Percentiles rank a stretch among this genome's conserved stretches.
These are phyloP conservation scores for Fomitopsis serialis DNA, from an alignment of 768 basidiomycete genomes.

Conservation along the genomic window DNA sequence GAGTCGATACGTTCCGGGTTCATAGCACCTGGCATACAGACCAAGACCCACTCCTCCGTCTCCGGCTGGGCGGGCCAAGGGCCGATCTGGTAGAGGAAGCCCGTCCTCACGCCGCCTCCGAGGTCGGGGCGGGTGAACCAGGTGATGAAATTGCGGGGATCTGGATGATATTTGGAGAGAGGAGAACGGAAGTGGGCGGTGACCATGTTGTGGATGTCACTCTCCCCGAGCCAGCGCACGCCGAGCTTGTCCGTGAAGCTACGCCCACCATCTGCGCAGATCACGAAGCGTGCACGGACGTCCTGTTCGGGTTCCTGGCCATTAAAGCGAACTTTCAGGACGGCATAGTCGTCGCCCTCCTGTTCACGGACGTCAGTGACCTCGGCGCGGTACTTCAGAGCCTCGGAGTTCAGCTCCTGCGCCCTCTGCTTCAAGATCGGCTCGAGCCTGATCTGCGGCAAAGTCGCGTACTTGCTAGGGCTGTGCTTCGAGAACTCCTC, in stretches of 20 bases:
- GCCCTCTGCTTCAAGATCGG: not conserved
- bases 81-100: not conserved
- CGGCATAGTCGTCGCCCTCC: not conserved
- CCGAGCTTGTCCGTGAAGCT: not conserved
- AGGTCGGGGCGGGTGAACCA: not conserved
- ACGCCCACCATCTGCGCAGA: not conserved
- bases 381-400: not conserved
- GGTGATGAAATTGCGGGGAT: not conserved
- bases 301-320: not conserved
- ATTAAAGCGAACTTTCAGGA: not conserved
- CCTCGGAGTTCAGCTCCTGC: not conserved
- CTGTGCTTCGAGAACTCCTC: not conserved
- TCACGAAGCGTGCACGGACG: not conserved
- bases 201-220: not conserved
- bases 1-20: not conserved
- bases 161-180: not conserved
- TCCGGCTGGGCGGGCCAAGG: not conserved
- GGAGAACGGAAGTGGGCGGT: not conserved
- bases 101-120: not conserved
- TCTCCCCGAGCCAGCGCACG: not conserved
- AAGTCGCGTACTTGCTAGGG: not conserved
- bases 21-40: not conserved
- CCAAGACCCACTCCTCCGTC: not conserved
- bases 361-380: not conserved
- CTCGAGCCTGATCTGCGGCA: not conserved